Percentiles rank a stretch among this genome's conserved stretches.
Evolutionary conservation across 768 basidiomycete species (phyloP).

Genomic region (Kwoniella mangroviensis): DNA sequence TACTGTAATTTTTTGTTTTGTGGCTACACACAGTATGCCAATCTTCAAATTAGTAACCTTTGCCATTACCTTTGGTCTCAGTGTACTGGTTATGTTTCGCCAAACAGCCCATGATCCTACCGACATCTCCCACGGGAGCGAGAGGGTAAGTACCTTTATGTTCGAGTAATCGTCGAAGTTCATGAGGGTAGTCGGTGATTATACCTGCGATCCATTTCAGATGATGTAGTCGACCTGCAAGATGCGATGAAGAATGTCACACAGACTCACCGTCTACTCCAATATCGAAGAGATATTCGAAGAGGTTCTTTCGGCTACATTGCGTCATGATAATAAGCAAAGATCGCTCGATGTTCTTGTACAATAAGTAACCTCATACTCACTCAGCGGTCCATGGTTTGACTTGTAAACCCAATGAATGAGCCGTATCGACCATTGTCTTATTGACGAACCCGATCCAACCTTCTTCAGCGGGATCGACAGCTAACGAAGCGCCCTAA

Average conservation of each 20-base stretch:
- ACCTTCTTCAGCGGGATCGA: slow-evolving; percentile 61
- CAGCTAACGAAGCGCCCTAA: slow-evolving; percentile 23
- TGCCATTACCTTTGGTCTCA: slow-evolving; percentile 8
- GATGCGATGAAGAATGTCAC: neutral
- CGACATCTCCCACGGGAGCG: slow-evolving; percentile 67
- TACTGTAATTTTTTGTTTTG: neutral
- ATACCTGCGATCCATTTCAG: slow-evolving; percentile 52
- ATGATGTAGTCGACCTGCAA: neutral
- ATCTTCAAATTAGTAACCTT: slow-evolving; percentile 17
- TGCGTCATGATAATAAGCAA: neutral
- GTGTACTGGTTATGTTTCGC: slow-evolving; percentile 60
- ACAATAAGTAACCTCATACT: slow-evolving; percentile 3
- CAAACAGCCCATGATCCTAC: slow-evolving; percentile 69
- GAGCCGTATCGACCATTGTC: slow-evolving; percentile 72
- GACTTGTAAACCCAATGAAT: slow-evolving; percentile 67
- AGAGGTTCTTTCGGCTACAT: slow-evolving; percentile 65
- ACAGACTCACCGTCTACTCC: slow-evolving; percentile 66
- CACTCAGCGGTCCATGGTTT: slow-evolving; percentile 69
- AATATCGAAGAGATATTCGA: slow-evolving; percentile 67
- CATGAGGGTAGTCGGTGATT: slow-evolving; percentile 74
- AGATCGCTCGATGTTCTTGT: no score
- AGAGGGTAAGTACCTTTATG: slow-evolving; percentile 62
- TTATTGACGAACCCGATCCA: slow-evolving; percentile 68
- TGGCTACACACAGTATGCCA: neutral
- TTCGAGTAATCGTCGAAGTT: slow-evolving; percentile 66